Evolutionary conservation across 2,329 filamentous ascomycete genomes (phyloP).

Genomic region (Leptoxyphium fumago): DNA sequence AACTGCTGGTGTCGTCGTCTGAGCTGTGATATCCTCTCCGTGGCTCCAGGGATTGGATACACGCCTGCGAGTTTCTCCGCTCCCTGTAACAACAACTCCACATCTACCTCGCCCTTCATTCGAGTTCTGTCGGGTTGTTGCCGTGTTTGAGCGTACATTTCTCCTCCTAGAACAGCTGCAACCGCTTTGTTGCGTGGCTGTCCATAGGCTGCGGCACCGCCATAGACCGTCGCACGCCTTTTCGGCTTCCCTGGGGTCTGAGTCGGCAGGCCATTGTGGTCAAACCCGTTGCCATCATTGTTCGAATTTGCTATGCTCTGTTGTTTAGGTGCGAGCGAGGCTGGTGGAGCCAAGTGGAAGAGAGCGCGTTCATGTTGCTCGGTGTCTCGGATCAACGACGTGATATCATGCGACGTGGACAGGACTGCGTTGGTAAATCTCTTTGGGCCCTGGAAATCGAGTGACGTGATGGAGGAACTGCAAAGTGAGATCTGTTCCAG

Average conservation of each 20-base stretch:
- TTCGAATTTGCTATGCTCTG: slow-evolving; percentile 24
- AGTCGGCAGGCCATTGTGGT: slow-evolving; percentile 6
- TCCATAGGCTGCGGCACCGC: slow-evolving; percentile 25
- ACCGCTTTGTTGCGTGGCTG: slow-evolving; percentile 67
- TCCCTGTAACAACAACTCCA: slow-evolving; percentile 69
- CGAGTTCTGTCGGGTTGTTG: slow-evolving; percentile 20
- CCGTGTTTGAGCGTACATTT: slow-evolving; percentile 69
- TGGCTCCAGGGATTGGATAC: slow-evolving; percentile 67
- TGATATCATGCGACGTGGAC: slow-evolving; percentile 69
- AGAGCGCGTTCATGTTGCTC: slow-evolving; percentile 88
- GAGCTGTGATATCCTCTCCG: slow-evolving; percentile 59
- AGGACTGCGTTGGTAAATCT: slow-evolving; percentile 92
- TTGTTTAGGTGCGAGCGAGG: slow-evolving; percentile 24
- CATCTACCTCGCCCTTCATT: slow-evolving; percentile 59
- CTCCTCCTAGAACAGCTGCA: slow-evolving; percentile 72
- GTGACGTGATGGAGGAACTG: slow-evolving; percentile 31
- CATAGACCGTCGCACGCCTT: slow-evolving; percentile 34
- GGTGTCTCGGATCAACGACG: slow-evolving; percentile 83
- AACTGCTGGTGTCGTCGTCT: slow-evolving; percentile 58
- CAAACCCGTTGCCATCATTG: slow-evolving; percentile 5
- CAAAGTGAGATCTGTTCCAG: slow-evolving; percentile 37
- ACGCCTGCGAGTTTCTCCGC: slow-evolving; percentile 84
- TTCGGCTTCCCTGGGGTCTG: slow-evolving; percentile 15
- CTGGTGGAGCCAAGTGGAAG: slow-evolving; percentile 73
- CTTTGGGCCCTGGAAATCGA: slow-evolving; percentile 67